phyloP scores from a whole-genome alignment of 768 basidiomycete species.

The Mycena metata region DNA sequence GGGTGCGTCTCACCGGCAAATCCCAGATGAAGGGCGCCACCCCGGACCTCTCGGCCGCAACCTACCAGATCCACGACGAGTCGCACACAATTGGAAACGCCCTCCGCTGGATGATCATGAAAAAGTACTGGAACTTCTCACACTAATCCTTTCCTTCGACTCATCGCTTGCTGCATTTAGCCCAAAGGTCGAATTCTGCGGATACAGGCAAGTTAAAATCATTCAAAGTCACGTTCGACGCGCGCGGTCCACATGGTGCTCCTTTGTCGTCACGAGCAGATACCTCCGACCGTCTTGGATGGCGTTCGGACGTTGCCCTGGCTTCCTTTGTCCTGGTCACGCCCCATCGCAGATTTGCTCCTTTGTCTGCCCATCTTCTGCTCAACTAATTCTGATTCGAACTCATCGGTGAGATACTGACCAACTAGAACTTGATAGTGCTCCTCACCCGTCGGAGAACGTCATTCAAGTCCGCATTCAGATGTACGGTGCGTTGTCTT shows the following conservation, averaged over 20 bases:
- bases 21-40: constrained; percentile 87
- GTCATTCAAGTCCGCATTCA: constrained; percentile 98
- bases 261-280: constrained; percentile 7
- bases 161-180: constrained; percentile 54
- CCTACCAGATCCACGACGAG: constrained; percentile 93
- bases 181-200: constrained; percentile 98
- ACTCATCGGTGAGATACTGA: not conserved
- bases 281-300: not conserved
- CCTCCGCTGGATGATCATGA: constrained; percentile 98
- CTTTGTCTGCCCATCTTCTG: constrained; percentile 10
- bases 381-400: not conserved
- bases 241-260: not conserved
- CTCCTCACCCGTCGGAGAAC: constrained; percentile 97
- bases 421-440: constrained; percentile 55
- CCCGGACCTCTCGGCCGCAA: constrained; percentile 87
- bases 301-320: not conserved
- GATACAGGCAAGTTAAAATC: constrained; percentile 79
- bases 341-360: constrained; percentile 2
- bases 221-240: not conserved
- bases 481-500: constrained; percentile 89
- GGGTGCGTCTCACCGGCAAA: not conserved
- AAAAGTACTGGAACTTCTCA: constrained; percentile 72
- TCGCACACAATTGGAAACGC: constrained; percentile 97
- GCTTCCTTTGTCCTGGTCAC: not conserved
- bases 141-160: constrained; percentile 5